Base-by-base conservation (phyloP, 202 grass and related monocot species). In the Cymbopogon flexuosus region DNA sequence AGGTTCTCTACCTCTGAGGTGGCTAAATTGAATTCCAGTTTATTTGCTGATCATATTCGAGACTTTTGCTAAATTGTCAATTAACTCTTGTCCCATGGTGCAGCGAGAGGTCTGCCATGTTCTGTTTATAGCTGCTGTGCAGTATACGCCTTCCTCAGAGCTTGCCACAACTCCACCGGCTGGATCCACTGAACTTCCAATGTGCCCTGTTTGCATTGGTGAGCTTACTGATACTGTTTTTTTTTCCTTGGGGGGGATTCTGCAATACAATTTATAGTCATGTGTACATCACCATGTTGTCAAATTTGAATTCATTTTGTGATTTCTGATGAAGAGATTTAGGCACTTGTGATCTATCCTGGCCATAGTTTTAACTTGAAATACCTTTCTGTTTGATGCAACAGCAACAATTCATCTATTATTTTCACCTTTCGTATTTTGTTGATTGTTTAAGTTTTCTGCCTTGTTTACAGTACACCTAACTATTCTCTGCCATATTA, bases 161-260 rank as follows among this genome's bases (percentile, higher is more conserved):
- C 75, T 93, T 73, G 73, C 79, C 16, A 14, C 86, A 43, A 91
- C 70, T 23, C 84, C 92, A 67, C 90, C 90, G 2, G 39, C 68
- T 83, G 96, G 90, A 65, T 91, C 90, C 18, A 91, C 85, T 0
- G 92, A 99, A 51, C 85, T 99, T 37, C 96, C 92, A 0, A 90
- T 90, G 60, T 99, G 96, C 59, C 96, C 96, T 73, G 90, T 99
- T 68, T 99, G 96, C 88, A 95, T 96, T 31, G 96, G 96, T 96
- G 39, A 89, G 77, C 61, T 56, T 82, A 64, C 8, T 41, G 39
- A n/a, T n/a, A n/a, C n/a, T n/a, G n/a, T n/a, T n/a, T 77, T 79
- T 69, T 22, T 79, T 58, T 15, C 29, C 2, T 77, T 72, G 3
- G 54, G 0, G 54, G 0, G 31, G 31, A 4, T 4, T 51, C 1